Evolutionary conservation across 345 rosid genomes (phyloP).

Genomic region (Brassica juncea): DNA sequence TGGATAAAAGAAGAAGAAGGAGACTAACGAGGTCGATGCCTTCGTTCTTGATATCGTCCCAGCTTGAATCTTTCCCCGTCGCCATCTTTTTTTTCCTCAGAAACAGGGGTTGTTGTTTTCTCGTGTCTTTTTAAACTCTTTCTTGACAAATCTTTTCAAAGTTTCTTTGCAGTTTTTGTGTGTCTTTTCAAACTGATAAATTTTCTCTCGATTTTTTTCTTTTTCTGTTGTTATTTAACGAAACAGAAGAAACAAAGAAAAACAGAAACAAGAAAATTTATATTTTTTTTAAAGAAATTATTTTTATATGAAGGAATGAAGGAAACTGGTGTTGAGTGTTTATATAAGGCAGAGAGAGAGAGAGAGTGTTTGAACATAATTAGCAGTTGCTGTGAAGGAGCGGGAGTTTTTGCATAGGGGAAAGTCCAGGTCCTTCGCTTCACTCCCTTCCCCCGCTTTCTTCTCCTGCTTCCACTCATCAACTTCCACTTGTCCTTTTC

Average conservation of each 20-base stretch:
- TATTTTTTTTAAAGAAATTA: slow-evolving; percentile 9
- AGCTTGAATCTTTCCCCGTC: slow-evolving; percentile 2
- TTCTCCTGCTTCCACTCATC: slow-evolving; percentile 36
- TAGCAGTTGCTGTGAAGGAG: slow-evolving; percentile 17
- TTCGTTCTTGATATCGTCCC: slow-evolving; percentile 66
- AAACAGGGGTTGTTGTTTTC: background rate
- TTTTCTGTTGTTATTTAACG: slow-evolving; percentile 36
- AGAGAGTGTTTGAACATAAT: background rate
- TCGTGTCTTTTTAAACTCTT: background rate
- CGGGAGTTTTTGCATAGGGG: background rate
- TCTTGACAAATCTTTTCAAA: slow-evolving; percentile 5
- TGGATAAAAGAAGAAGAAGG: background rate
- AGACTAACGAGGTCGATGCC: slow-evolving; percentile 51
- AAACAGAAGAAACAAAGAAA: slow-evolving; percentile 37
- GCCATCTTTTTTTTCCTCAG: background rate
- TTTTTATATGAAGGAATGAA: slow-evolving; percentile 6
- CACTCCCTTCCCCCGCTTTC: slow-evolving; percentile 9
- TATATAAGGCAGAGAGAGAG: slow-evolving; percentile 12
- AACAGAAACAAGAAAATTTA: background rate
- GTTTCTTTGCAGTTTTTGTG: slow-evolving; percentile 18
- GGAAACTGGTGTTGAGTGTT: background rate
- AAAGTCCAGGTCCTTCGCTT: slow-evolving; percentile 35
- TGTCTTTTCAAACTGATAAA: slow-evolving; percentile 22
- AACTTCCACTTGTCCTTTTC: background rate
- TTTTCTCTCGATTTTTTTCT: slow-evolving; percentile 32